phyloP scores from a whole-genome alignment of 164 flowering plant genomes.

The Cinnamomum micranthum region DNA sequence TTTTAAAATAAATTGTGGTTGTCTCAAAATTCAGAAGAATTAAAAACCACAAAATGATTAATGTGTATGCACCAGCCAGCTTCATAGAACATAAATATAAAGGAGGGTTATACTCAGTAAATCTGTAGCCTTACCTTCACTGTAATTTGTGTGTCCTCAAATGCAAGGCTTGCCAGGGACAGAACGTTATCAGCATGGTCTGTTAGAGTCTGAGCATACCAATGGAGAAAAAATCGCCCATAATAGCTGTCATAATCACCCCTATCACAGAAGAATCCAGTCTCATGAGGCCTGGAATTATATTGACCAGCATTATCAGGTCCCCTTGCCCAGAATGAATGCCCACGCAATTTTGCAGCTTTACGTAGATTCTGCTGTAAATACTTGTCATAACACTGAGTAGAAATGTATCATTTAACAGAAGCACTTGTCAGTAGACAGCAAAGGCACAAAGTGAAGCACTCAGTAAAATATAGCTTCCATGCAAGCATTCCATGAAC shows the following conservation, averaged over 20 bases:
- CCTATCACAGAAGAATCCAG: constrained; percentile 84
- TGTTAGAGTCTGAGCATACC: constrained; percentile 74
- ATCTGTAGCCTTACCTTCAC: constrained; percentile 54
- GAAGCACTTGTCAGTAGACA: not conserved
- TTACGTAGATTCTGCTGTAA: constrained; percentile 54
- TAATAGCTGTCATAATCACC: constrained; percentile 94
- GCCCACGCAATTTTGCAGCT: constrained; percentile 79
- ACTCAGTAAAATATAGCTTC: not conserved
- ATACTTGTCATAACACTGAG: constrained; percentile 90
- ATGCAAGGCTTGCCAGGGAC: constrained; percentile 73
- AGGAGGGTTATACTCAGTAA: not conserved
- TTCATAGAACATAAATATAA: not conserved
- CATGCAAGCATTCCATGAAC: not conserved
- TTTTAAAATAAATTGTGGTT: too few species aligned
- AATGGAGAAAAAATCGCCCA: constrained; percentile 84
- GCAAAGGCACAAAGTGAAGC: not conserved
- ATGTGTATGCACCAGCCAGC: not conserved
- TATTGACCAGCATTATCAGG: constrained; percentile 92
- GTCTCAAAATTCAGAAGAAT: too few species aligned
- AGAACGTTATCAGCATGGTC: constrained; percentile 86
- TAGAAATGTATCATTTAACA: not conserved
- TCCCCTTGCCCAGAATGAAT: constrained; percentile 78
- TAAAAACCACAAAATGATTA: too few species aligned
- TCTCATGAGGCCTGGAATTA: constrained; percentile 83
- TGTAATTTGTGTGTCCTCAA: constrained; percentile 64